phyloP scores from a whole-genome alignment of 1,284 basidiomycete genomes.

The Trichosporon ovoides region DNA sequence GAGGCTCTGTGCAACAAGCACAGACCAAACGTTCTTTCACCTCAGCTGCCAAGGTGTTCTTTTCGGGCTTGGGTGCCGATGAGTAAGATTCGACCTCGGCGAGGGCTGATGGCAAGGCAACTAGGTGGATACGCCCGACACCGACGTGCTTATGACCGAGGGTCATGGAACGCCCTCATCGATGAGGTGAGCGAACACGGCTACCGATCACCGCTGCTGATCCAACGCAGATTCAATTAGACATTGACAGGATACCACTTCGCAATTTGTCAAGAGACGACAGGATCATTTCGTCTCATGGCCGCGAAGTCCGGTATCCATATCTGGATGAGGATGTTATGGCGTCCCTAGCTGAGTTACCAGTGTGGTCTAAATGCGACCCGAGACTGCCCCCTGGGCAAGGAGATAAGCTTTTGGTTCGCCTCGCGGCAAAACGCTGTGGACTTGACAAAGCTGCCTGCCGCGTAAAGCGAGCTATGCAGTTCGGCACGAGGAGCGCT shows the following conservation, averaged over 20 bases:
- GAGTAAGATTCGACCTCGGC: slow-evolving; percentile 52
- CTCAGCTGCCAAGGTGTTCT: slow-evolving; percentile 71
- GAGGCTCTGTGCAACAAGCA: slow-evolving; percentile 55
- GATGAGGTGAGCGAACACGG: slow-evolving; percentile 60
- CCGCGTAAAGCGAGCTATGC: slow-evolving; percentile 89
- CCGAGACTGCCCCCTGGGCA: slow-evolving; percentile 53
- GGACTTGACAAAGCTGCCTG: slow-evolving; percentile 64
- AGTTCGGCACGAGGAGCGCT: slow-evolving; percentile 90
- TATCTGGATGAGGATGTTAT: slow-evolving; percentile 78
- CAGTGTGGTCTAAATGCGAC: slow-evolving; percentile 75
- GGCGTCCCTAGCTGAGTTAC: slow-evolving; percentile 64
- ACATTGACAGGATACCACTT: slow-evolving; percentile 81
- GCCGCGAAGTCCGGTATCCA: slow-evolving; percentile 84
- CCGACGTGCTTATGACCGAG: slow-evolving; percentile 63
- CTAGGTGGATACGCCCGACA: slow-evolving; percentile 92
- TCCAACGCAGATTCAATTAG: slow-evolving; percentile 69
- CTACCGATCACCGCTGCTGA: background rate
- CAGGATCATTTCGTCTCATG: slow-evolving; percentile 78
- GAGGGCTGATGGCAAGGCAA: slow-evolving; percentile 47
- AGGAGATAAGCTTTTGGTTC: slow-evolving; percentile 83
- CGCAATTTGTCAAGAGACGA: slow-evolving; percentile 93
- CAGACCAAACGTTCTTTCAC: slow-evolving; percentile 56
- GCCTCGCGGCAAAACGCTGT: slow-evolving; percentile 63
- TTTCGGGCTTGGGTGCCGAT: slow-evolving; percentile 92
- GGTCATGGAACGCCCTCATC: slow-evolving; percentile 67